Conservation (phyloP, 371 early-diverging fungal genomes). For the Gilbertella persicaria region DNA sequence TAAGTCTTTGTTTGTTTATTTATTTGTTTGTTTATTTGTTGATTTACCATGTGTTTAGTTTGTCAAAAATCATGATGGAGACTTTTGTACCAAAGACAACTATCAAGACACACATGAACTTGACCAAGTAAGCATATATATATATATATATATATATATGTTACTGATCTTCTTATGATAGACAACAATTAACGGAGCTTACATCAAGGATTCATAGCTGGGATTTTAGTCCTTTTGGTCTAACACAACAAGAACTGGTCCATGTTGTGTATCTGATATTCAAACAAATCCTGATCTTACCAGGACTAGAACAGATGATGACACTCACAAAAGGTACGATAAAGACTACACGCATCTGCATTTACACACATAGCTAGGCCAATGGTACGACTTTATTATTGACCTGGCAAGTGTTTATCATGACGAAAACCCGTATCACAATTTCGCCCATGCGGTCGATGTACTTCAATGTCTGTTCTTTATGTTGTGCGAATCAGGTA, state of each 20-base stretch:
- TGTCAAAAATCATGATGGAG: slow-evolving; percentile 5
- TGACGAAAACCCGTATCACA: slow-evolving; percentile 81
- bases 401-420: slow-evolving; percentile 67
- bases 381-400: slow-evolving; percentile 61
- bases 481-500: slow-evolving; percentile 64
- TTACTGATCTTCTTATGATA: slow-evolving; percentile 7
- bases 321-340: slow-evolving; percentile 55
- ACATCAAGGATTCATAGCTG: slow-evolving; percentile 56
- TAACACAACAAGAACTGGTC: slow-evolving; percentile 62
- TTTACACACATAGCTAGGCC: slow-evolving; percentile 30
- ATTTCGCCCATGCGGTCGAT: slow-evolving; percentile 85
- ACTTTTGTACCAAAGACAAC: slow-evolving; percentile 8
- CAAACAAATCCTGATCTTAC: slow-evolving; percentile 58
- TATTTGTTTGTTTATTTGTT: no score
- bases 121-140: slow-evolving; percentile 12
- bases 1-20: background rate
- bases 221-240: slow-evolving; percentile 71
- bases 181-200: slow-evolving; percentile 45
- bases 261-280: slow-evolving; percentile 69
- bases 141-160: slow-evolving; percentile 8
- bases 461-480: slow-evolving; percentile 81
- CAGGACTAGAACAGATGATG: slow-evolving; percentile 51
- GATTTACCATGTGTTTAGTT: background rate
- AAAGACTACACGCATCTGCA: slow-evolving; percentile 11
- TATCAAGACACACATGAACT: background rate